These are phyloP conservation scores for Aspergillus sclerotiicarbonarius DNA, from an alignment of 495 filamentous ascomycete genomes.

Conservation along the genomic window DNA sequence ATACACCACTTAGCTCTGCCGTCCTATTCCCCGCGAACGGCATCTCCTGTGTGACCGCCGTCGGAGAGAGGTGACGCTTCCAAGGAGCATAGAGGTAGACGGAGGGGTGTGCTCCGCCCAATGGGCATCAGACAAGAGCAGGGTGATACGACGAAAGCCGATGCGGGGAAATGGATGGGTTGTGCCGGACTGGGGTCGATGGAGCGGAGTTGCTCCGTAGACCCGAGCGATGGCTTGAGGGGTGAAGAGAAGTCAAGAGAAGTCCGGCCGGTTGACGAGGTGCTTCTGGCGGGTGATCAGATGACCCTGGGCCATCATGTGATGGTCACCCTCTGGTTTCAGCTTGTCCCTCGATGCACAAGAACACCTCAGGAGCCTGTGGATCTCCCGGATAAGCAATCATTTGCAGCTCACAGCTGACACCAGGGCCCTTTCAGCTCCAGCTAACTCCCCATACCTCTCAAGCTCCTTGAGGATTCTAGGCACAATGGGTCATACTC, in stretches of 20 bases:
- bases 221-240: background rate
- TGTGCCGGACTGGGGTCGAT: background rate
- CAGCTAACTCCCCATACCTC: too few species aligned
- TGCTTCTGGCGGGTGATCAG: background rate
- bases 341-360: too few species aligned
- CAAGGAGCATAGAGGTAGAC: background rate
- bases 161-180: background rate
- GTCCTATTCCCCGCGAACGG: background rate
- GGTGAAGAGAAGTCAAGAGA: background rate
- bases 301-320: background rate
- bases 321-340: background rate
- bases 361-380: too few species aligned
- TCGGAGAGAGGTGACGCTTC: background rate
- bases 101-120: slow-evolving; percentile 4
- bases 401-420: too few species aligned
- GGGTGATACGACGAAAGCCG: background rate
- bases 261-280: background rate
- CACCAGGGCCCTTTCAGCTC: too few species aligned
- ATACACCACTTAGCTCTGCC: too few species aligned
- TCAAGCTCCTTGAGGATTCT: too few species aligned
- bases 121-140: background rate
- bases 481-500: too few species aligned
- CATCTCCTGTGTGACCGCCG: background rate
- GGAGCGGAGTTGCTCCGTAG: background rate
- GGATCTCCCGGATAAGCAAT: too few species aligned